A percentile compares a stretch with the other conserved stretches of the same genome.
These are phyloP conservation scores for Phytophthora hybrid DNA, from an alignment of 352 stramenopile genomes.

Conservation along the genomic window DNA sequence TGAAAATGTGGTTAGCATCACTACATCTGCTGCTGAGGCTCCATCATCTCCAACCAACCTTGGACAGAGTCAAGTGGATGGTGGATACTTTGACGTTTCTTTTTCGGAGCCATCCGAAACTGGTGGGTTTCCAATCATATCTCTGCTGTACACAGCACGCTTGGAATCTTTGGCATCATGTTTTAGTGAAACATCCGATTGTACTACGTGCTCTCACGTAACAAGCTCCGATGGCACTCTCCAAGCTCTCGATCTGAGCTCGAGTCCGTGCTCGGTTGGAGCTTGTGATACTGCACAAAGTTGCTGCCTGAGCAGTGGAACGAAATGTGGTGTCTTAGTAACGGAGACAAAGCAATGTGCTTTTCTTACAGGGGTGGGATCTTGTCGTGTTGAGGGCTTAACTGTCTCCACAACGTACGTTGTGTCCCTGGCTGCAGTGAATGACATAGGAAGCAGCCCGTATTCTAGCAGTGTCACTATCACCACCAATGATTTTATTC, in stretches of 20 bases:
- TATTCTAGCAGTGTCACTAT: slow-evolving; percentile 28
- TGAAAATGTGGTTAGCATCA: slow-evolving; percentile 26
- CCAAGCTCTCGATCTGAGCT: neutral
- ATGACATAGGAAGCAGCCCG: slow-evolving; percentile 44
- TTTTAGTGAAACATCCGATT: slow-evolving; percentile 22
- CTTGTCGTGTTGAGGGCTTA: slow-evolving; percentile 44
- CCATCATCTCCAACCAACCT: slow-evolving; percentile 35
- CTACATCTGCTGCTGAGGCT: slow-evolving; percentile 20
- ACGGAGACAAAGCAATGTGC: slow-evolving; percentile 27
- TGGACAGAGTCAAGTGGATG: slow-evolving; percentile 24
- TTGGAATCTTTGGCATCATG: slow-evolving; percentile 42
- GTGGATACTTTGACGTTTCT: slow-evolving; percentile 41
- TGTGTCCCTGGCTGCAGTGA: slow-evolving; percentile 39
- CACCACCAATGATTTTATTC: slow-evolving; percentile 27
- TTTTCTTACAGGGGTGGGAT: neutral
- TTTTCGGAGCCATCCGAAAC: slow-evolving; percentile 35
- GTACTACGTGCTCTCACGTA: slow-evolving; percentile 38
- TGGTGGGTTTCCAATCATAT: slow-evolving; percentile 34
- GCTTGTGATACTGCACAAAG: slow-evolving; percentile 14
- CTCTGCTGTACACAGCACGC: slow-evolving; percentile 33
- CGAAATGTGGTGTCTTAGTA: slow-evolving; percentile 34
- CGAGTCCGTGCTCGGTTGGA: slow-evolving; percentile 8
- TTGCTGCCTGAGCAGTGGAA: slow-evolving; percentile 34
- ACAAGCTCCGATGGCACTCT: neutral
- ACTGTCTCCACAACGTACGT: slow-evolving; percentile 39